These are phyloP conservation scores for Lactifluus hygrophoroides DNA, from an alignment of 768 basidiomycete genomes.

Conservation along the genomic window DNA sequence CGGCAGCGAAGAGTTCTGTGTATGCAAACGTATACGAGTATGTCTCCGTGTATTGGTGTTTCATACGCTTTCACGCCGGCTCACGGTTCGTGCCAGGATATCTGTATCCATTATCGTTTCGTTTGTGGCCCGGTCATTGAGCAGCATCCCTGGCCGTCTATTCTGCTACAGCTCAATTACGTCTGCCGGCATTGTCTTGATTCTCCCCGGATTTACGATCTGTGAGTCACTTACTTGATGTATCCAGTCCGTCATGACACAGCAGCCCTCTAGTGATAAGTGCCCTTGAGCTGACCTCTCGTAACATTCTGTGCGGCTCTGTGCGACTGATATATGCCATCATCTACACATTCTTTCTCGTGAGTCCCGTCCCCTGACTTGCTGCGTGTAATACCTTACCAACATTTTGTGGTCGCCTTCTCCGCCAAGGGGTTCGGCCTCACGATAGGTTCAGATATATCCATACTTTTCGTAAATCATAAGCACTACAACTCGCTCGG, in stretches of 20 bases:
- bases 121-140: constrained; percentile 70
- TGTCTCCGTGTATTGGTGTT: constrained; percentile 24
- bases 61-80: not conserved
- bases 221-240: constrained; percentile 37
- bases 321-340: constrained; percentile 81
- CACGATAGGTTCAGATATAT: constrained; percentile 76
- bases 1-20: constrained; percentile 77
- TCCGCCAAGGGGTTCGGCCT: constrained; percentile 51
- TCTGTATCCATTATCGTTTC: constrained; percentile 79
- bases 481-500: constrained; percentile 36
- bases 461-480: constrained; percentile 54
- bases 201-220: constrained; percentile 81
- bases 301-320: constrained; percentile 72
- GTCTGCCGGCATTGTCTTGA: constrained; percentile 83
- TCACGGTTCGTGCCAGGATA: constrained; percentile 41
- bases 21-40: constrained; percentile 97
- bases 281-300: constrained; percentile 72
- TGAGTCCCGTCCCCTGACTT: constrained; percentile 25
- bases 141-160: constrained; percentile 60
- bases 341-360: constrained; percentile 77
- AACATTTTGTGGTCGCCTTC: too few species aligned
- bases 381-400: not conserved
- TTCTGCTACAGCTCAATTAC: constrained; percentile 92
- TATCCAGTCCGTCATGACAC: not conserved
- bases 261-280: constrained; percentile 47